phyloP scores from a whole-genome alignment of 2,329 filamentous ascomycete genomes.

The Claviceps digitariae region DNA sequence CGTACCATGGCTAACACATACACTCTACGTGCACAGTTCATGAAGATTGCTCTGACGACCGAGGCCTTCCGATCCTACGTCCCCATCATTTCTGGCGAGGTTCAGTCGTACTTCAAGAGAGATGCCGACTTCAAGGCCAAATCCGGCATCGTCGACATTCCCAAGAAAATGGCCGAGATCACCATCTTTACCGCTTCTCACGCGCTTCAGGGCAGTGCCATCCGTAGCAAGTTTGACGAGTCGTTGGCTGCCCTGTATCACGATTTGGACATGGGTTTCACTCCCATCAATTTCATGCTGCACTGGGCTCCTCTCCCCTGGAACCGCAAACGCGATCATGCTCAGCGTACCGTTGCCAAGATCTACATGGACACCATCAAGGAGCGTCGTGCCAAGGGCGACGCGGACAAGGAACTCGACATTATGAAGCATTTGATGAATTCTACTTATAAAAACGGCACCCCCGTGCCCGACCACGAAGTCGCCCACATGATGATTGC shows the following conservation, averaged over 20 bases:
- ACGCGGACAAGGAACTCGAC: conserved; percentile 45
- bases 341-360: conserved; percentile 67
- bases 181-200: conserved; percentile 85
- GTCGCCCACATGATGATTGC: conserved; percentile 92
- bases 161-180: conserved; percentile 67
- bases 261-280: conserved; percentile 82
- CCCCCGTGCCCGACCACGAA: conserved; percentile 65
- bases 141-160: conserved; percentile 57
- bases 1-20: neutral
- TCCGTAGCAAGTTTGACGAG: conserved; percentile 67
- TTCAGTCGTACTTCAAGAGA: conserved; percentile 57
- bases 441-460: conserved; percentile 73
- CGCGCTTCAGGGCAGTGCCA: conserved; percentile 71
- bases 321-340: conserved; percentile 68
- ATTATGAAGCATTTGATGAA: conserved; percentile 90
- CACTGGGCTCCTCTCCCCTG: conserved; percentile 83
- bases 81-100: conserved; percentile 62
- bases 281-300: conserved; percentile 78
- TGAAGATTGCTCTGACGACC: conserved; percentile 68
- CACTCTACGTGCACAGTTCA: conserved; percentile 38
- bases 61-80: conserved; percentile 66
- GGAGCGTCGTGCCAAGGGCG: conserved; percentile 43
- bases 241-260: conserved; percentile 74
- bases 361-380: conserved; percentile 74
- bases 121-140: conserved; percentile 52